Base-by-base conservation (phyloP, 371 early-diverging fungal species). In the Parasitella parasitica region DNA sequence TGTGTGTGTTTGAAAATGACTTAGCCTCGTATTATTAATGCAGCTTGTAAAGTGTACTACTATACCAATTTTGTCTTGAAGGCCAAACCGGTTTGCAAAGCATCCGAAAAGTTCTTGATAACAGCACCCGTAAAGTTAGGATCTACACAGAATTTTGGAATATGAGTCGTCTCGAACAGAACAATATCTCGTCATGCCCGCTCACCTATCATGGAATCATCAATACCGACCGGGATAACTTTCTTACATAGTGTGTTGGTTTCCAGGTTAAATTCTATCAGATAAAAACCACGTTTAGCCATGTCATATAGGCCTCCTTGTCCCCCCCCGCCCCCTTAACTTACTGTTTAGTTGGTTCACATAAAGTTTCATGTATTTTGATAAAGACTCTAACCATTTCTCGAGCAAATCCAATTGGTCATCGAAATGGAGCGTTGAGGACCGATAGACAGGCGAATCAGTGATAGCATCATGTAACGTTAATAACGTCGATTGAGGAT, bases 391-490 rank as follows among this genome's bases (percentile, higher is more conserved):
- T 8, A 86, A 67, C 91, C 91, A 90, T 70, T 76, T 80, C 52
- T 84, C 80, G 11, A 89, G 61, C 20, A 78, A 80, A 34, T 88
- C 89, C 36, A 91, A 63, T 49, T 91, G 90, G 8, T 86, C 86
- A 59, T 89, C 86, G 70, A 89, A 87, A 36, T 85, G 83, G 11
- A 76, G 63, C 26, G 86, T 69, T 54, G 77, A 78, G 41, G 89
- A 86, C 8, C 91, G 81, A 57, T 86, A 87, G 12, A 81, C 78
- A 35, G 90, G 91, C 8, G 90, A 87, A 63, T 91, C 91, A 15
- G 77, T 76, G 38, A 88, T 59, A n/a, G 86, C 86, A 72, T 85
- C 83, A 58, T 88, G 80, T n/a, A 88, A 59, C 0, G 86, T 83
- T n/a, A 79, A 52, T 20, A 73, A 32, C 4, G 76, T 71, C 15